Evolutionary conservation across 257 asterid species (phyloP), one percentile per base, ranked within the genome.

Genomic region (Rubia yunnanensis): DNA sequence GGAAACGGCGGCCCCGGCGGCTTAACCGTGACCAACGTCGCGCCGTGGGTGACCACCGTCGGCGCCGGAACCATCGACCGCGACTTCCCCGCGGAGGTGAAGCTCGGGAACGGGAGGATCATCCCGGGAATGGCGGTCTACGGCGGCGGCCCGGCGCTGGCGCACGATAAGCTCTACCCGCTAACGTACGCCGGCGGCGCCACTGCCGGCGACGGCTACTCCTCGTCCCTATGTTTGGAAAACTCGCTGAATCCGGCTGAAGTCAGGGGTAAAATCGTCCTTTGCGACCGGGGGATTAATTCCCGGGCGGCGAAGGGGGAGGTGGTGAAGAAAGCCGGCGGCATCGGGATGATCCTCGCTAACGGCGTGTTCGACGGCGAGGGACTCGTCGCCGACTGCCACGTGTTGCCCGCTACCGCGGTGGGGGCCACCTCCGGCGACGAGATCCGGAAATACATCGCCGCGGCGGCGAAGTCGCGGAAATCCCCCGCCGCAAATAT

Each of bases 11-110:
- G 98, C 0, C 96, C 98, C 5, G 91, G 94, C 4, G 95, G 89
- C 13, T 69, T 84, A 13, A 88, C 98, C 2, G 94, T 91, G 2
- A 86, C 96, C 0, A 92, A 92, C 56, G 80, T 92, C 23, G 95
- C 96, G 1, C 98, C 96, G 8, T 92, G 98, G 98, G 86, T 92
- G 3, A 85, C 96, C 31, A 88, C 95, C 0, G 98, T 91, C 27
- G 98, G 96, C 0, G 98, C 95, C 0, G 94, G 96, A 1, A 82
- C 91, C 10, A 82, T 91, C 5, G 98, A 92, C 57, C 75, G 98
- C 39, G 92, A 92, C 52, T 92, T 92, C 18, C 98, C 98, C 0
- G 96, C 98, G 0, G 83, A 80, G 1, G 88, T 92, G 2, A 80
- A 76, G 72, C 92, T 92, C 5, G 96, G 98, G 2, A 82, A 92